Conservation (phyloP, 2,329 filamentous ascomycete species). For the Colletotrichum musicola region DNA sequence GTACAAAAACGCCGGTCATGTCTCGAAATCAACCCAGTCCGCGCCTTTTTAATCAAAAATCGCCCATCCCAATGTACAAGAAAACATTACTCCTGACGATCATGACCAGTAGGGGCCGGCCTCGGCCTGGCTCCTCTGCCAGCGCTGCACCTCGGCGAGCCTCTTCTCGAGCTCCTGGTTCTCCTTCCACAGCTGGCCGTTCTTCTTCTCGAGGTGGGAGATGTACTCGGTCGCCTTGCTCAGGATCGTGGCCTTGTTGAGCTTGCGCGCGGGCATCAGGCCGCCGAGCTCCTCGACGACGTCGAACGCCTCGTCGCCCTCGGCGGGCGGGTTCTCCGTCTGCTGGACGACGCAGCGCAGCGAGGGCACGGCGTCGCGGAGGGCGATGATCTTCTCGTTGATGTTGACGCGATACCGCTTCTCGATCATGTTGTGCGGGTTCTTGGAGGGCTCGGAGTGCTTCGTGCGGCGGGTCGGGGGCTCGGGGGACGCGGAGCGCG, state of each 20-base stretch:
- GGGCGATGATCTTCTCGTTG: slow-evolving; percentile 84
- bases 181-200: slow-evolving; percentile 48
- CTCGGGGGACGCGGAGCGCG: slow-evolving; percentile 56
- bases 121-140: slow-evolving; percentile 33
- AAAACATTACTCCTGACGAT: not conserved
- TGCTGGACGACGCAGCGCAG: slow-evolving; percentile 54
- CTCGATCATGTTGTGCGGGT: slow-evolving; percentile 87
- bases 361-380: slow-evolving; percentile 76
- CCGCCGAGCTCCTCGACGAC: slow-evolving; percentile 46
- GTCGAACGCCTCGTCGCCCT: slow-evolving; percentile 42
- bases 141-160: slow-evolving; percentile 33
- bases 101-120: slow-evolving; percentile 23
- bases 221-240: slow-evolving; percentile 56
- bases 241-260: slow-evolving; percentile 59
- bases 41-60: not conserved
- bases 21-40: not conserved
- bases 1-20: not conserved
- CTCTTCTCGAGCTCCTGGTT: slow-evolving; percentile 49
- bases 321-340: slow-evolving; percentile 45
- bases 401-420: slow-evolving; percentile 87
- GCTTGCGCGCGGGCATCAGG: slow-evolving; percentile 52
- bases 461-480: slow-evolving; percentile 46
- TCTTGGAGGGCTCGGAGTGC: slow-evolving; percentile 70
- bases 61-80: not conserved
- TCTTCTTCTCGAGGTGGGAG: slow-evolving; percentile 51